A percentile compares a stretch with the other conserved stretches of the same genome.
Conservation (phyloP, 345 rosid genomes). For the Psidium friedrichsthalianum region DNA sequence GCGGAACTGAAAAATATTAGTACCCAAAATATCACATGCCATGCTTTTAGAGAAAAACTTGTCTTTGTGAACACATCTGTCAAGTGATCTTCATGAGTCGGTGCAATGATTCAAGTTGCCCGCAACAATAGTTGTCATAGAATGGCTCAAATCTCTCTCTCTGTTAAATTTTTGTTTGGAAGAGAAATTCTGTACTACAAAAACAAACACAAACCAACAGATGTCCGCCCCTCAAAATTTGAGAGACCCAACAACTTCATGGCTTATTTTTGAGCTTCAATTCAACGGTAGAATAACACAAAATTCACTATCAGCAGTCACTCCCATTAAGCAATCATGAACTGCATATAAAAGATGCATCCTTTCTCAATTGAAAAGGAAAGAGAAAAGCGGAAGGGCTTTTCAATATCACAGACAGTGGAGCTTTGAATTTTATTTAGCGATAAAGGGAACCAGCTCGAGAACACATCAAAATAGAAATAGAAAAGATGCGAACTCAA, state of each 20-base stretch:
- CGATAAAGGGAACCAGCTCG: not conserved
- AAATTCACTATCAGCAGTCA: not conserved
- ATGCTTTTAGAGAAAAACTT: not conserved
- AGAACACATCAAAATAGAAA: not conserved
- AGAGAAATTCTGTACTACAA: not conserved
- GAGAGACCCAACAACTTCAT: not conserved
- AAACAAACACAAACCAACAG: not conserved
- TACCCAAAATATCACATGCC: not conserved
- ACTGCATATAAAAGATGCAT: not conserved
- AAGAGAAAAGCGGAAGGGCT: not conserved
- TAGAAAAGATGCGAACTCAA: not conserved
- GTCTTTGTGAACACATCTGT: not conserved
- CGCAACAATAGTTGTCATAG: not conserved
- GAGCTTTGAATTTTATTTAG: not conserved
- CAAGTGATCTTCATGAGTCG: not conserved
- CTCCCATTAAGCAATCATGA: not conserved
- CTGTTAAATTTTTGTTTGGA: not conserved
- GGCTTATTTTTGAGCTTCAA: not conserved
- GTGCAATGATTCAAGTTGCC: not conserved
- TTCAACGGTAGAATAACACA: not conserved
- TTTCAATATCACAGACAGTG: not conserved
- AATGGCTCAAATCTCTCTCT: not conserved
- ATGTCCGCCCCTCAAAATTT: not conserved
- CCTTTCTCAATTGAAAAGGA: not conserved
- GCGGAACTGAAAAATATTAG: not conserved